Evolutionary conservation across 176 grass and related monocot genomes (phyloP).

Genomic region (Rhynchospora pubera): DNA sequence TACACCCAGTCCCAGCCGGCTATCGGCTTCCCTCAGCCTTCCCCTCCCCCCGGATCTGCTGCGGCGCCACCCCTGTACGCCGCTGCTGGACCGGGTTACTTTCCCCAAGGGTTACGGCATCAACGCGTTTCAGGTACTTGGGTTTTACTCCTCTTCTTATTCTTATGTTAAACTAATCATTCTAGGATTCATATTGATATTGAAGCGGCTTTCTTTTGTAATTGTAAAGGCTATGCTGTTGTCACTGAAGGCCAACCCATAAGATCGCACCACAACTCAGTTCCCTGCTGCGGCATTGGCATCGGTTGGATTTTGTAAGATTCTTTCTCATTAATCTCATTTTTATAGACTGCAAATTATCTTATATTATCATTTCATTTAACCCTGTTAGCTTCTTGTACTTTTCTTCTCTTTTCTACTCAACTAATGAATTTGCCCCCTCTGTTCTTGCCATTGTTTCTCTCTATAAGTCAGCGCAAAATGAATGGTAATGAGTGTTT

Average conservation of each 20-base stretch:
- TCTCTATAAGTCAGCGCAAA: not conserved
- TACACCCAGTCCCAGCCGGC: slow-evolving; percentile 15
- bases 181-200: not conserved
- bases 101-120: slow-evolving; percentile 2
- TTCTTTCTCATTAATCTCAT: not conserved
- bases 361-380: not conserved
- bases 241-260: slow-evolving; percentile 67
- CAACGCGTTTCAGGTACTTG: slow-evolving; percentile 13
- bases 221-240: slow-evolving; percentile 42
- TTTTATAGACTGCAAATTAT: not conserved
- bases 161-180: not conserved
- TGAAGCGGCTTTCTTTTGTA: not conserved
- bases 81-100: not conserved
- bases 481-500: not conserved
- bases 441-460: not conserved
- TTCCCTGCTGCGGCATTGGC: slow-evolving; percentile 79
- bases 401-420: not conserved
- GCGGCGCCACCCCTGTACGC: not conserved
- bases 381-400: not conserved
- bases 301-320: slow-evolving; percentile 85
- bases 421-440: not conserved
- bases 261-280: slow-evolving; percentile 34
- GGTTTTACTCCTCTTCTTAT: not conserved
- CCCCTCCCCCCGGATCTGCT: not conserved
- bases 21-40: slow-evolving; percentile 26